Base-by-base conservation (phyloP, 2,329 filamentous ascomycete genomes). In the Conoideocrella luteorostrata region DNA sequence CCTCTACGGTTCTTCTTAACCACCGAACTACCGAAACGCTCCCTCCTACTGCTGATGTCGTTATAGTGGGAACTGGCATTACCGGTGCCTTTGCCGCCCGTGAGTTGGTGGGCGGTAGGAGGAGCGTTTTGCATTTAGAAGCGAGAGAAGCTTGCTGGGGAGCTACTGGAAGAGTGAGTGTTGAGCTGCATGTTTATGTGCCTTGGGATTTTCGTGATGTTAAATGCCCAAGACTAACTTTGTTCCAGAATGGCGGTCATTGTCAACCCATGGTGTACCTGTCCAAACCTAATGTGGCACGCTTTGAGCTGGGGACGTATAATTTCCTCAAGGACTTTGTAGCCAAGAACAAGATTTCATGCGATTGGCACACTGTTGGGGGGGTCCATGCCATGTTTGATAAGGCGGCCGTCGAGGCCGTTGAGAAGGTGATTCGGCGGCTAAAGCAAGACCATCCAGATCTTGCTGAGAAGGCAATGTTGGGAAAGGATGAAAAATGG, bases 81-180 rank as follows among this genome's bases (percentile, higher is more conserved):
- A 85, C 84, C 2, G 86, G 86, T n/a, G 67, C 80, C 1, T 86
- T 84, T 61, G 82, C 80, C 1, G 84, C 84, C 4, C 72, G 78
- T 50, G 80, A 78, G 56, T 67, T 88, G 41, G 74, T 66, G 56
- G 70, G 67, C 45, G 66, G 62, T 30, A 67, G 71, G 5, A 65
- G 72, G 46, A 70, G 65, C n/a, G 74, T 89, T 7, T 70, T 90
- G 5, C 74, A 90, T 68, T 70, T 91, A 5, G 86, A 91, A 64
- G 86, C 86, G 12, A 72, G 86, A 54, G 86, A 90, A 67, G 84
- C 82, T 4, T 90, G 86, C 57, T 89, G 78, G 77, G 86, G 86
- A 15, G 86, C 86, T n/a, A 91, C 86, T 1, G 86, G 86, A n/a
- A 68, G 86, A 56, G 83, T 86, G 56, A 71, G 79, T 70, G 13